phyloP scores from a whole-genome alignment of 805 yeast species.

The Ogataea zsoltii region DNA sequence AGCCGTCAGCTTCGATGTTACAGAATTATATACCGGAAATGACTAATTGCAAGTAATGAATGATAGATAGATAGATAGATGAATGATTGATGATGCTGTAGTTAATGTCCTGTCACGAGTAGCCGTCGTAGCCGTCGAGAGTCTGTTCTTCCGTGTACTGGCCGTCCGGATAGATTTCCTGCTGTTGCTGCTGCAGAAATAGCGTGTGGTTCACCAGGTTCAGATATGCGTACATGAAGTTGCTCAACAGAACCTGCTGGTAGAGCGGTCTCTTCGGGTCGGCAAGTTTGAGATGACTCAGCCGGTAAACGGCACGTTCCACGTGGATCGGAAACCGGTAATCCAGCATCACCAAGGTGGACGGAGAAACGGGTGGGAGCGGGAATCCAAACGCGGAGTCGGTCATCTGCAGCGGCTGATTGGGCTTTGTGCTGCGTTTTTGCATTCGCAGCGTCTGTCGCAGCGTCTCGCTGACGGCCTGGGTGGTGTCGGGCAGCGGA shows the following conservation, averaged over 20 bases:
- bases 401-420: conserved; percentile 59
- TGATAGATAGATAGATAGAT: background rate
- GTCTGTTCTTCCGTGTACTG: conserved; percentile 1
- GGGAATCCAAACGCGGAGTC: conserved; percentile 91
- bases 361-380: conserved; percentile 73
- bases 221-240: conserved; percentile 96
- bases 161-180: conserved; percentile 31
- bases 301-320: conserved; percentile 90
- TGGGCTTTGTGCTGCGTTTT: conserved; percentile 42
- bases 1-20: no score
- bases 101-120: background rate
- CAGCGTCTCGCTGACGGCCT: conserved; percentile 20
- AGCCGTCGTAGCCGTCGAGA: conserved; percentile 7
- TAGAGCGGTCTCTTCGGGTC: conserved; percentile 88
- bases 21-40: background rate
- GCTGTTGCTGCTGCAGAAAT: conserved; percentile 63
- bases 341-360: conserved; percentile 79
- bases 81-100: background rate
- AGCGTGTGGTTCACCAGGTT: conserved; percentile 91
- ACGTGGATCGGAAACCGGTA: conserved; percentile 91
- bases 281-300: conserved; percentile 90
- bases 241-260: conserved; percentile 90
- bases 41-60: no score
- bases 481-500: conserved; percentile 5
- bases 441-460: conserved; percentile 30